Evolutionary conservation across 768 basidiomycete species (phyloP).

Genomic region (Tricholomella constricta): DNA sequence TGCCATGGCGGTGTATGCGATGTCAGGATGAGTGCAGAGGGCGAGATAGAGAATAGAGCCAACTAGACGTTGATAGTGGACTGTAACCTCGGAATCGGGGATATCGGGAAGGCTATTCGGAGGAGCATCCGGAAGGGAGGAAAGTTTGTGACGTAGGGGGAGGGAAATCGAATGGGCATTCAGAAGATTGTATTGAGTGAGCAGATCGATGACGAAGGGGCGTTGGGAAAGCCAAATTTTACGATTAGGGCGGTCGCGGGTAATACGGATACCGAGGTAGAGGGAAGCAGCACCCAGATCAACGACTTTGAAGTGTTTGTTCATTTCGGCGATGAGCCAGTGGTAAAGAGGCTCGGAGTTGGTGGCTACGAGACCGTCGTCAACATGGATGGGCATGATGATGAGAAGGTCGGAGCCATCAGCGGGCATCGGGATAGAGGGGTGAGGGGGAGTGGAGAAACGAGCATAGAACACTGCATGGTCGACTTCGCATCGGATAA

Average conservation of each 20-base stretch:
- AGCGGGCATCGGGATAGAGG: slow-evolving; percentile 12
- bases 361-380: too few relatives aligned
- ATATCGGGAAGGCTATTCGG: slow-evolving; percentile 12
- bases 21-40: slow-evolving; percentile 35
- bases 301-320: slow-evolving; percentile 11
- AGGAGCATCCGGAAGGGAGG: too few relatives aligned
- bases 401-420: slow-evolving; percentile 16
- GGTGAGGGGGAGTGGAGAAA: slow-evolving; percentile 18
- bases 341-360: slow-evolving; percentile 17
- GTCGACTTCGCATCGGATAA: slow-evolving; percentile 25
- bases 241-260: slow-evolving; percentile 3
- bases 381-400: too few relatives aligned
- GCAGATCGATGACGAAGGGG: too few relatives aligned
- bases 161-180: not conserved
- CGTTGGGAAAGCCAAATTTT: slow-evolving; percentile 16
- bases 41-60: slow-evolving; percentile 32
- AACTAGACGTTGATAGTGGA: too few relatives aligned
- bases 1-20: slow-evolving; percentile 20
- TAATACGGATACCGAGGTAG: too few relatives aligned
- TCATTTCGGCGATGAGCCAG: slow-evolving; percentile 19
- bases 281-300: too few relatives aligned
- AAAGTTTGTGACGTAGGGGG: not conserved
- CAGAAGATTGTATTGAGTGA: slow-evolving; percentile 11
- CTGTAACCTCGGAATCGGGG: slow-evolving; percentile 7
- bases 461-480: slow-evolving; percentile 25